Evolutionary conservation across 768 basidiomycete genomes (phyloP).

Genomic region (Brasilioporus rufonigricans): DNA sequence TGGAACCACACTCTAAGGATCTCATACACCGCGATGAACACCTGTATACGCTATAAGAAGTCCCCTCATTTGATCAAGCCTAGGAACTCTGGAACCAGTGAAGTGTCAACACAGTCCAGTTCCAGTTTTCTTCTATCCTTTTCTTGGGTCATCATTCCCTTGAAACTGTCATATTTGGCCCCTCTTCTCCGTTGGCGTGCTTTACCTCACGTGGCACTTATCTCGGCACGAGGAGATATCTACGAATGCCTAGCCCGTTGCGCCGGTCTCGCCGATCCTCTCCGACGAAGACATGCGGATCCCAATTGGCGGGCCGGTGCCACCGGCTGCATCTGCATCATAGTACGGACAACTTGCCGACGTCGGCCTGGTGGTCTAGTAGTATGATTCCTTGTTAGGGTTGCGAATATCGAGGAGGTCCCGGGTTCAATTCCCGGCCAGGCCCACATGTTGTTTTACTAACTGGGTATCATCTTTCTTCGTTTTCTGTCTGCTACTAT

Average conservation of each 20-base stretch:
- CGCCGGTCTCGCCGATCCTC: neutral
- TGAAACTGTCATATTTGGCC: neutral
- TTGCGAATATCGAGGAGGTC: conserved; percentile 60
- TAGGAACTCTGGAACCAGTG: neutral
- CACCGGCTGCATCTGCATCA: neutral
- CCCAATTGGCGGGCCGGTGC: too few relatives aligned
- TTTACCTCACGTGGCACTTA: too few relatives aligned
- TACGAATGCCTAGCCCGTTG: neutral
- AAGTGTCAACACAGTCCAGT: neutral
- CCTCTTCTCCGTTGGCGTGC: too few relatives aligned
- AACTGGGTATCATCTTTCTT: neutral
- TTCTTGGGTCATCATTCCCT: neutral
- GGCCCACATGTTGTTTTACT: conserved; percentile 39
- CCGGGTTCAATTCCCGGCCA: conserved; percentile 87
- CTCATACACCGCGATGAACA: too few relatives aligned
- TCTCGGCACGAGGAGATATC: neutral
- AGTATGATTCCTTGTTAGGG: conserved; percentile 68
- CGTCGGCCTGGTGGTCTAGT: conserved; percentile 58
- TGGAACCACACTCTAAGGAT: too few relatives aligned
- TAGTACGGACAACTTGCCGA: neutral
- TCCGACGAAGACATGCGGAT: too few relatives aligned
- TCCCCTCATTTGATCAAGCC: neutral
- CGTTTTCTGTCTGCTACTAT: neutral
- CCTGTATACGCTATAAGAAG: neutral
- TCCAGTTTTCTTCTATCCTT: neutral